Evolutionary conservation across 106 monocot species (phyloP).

Genomic region (Cymbidium sinense): DNA sequence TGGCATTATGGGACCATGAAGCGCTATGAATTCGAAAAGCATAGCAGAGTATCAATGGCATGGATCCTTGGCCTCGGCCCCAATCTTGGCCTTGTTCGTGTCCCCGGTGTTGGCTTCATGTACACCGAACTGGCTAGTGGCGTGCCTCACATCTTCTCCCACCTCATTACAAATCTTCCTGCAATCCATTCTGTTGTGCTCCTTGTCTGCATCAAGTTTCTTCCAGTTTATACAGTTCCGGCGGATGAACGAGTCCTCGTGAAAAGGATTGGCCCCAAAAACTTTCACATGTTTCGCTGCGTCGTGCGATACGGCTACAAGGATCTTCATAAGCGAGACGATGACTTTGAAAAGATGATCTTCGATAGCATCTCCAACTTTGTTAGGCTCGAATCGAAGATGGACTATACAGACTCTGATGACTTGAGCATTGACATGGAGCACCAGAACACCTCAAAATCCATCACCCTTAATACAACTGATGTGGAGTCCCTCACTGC

Average conservation of each 20-base stretch:
- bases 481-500: slow-evolving; percentile 8
- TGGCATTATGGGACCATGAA: slow-evolving; percentile 79
- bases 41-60: slow-evolving; percentile 78
- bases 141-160: slow-evolving; percentile 86
- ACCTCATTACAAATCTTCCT: slow-evolving; percentile 84
- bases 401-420: slow-evolving; percentile 73
- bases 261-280: slow-evolving; percentile 75
- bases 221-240: slow-evolving; percentile 74
- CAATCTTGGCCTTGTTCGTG: slow-evolving; percentile 74
- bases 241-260: slow-evolving; percentile 66
- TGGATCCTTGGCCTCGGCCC: slow-evolving; percentile 90
- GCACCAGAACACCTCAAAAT: background rate
- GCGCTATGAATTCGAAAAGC: slow-evolving; percentile 82
- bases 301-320: slow-evolving; percentile 74
- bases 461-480: slow-evolving; percentile 8
- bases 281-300: slow-evolving; percentile 79
- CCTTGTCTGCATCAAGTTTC: slow-evolving; percentile 79
- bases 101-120: slow-evolving; percentile 79
- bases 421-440: slow-evolving; percentile 15
- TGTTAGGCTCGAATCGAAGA: slow-evolving; percentile 62
- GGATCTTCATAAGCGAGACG: slow-evolving; percentile 72
- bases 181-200: slow-evolving; percentile 79
- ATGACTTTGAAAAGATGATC: slow-evolving; percentile 80
- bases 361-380: slow-evolving; percentile 52
- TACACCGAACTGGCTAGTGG: slow-evolving; percentile 81